Base-by-base conservation (phyloP, 176 grass and related monocot species). In the Triticum dicoccoides region DNA sequence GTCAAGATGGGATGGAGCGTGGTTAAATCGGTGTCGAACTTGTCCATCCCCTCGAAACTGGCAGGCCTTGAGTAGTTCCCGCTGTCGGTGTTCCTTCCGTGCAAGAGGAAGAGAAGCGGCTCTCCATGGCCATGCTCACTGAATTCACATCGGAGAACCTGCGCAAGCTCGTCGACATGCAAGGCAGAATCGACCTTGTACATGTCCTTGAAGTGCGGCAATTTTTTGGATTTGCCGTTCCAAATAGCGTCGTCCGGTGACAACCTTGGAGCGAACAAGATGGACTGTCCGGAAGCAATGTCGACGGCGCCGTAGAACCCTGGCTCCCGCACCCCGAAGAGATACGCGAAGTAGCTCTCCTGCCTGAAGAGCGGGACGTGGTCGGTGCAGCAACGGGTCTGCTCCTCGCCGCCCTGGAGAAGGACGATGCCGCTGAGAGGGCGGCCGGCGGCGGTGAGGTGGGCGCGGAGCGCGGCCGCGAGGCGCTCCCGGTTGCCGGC, bases 301-400 rank as follows among this genome's bases (percentile, higher is more conserved):
- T 98, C 91, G 65, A 95, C 79, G 5, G 91, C 90, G 3, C 93
- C 91, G 33, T 90, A 95, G 85, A 98, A 95, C 25, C 96, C 96
- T 4, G 93, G 91, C 38, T 98, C 96, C 25, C 59, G 78, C 73
- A 98, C 93, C 8, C 96, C 91, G 79, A 98, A 98, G 24, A 95
- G 88, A 71, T 94, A 98, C 2, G 96, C 93, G 65, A 98, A 98
- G 83, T 92, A 98, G 84, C 96, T 95, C 88, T 98, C 96, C 88
- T 98, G 93, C 88, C 96, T 94, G 86, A 97, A 97, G 45, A 96
- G 91, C 70, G 90, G 87, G 5, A 54, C 51, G 74, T 93, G 82
- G 86, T 96, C 94, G 61, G 82, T 96, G 82, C 91, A 93, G 84
- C 93, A 54, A 17, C 15, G 15, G 2, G 91, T 41, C 86, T 90